A percentile compares a stretch with the other conserved stretches of the same genome.
These are phyloP conservation scores for Sabuloglossum arenarium DNA, from an alignment of 495 filamentous ascomycete genomes.

Conservation along the genomic window DNA sequence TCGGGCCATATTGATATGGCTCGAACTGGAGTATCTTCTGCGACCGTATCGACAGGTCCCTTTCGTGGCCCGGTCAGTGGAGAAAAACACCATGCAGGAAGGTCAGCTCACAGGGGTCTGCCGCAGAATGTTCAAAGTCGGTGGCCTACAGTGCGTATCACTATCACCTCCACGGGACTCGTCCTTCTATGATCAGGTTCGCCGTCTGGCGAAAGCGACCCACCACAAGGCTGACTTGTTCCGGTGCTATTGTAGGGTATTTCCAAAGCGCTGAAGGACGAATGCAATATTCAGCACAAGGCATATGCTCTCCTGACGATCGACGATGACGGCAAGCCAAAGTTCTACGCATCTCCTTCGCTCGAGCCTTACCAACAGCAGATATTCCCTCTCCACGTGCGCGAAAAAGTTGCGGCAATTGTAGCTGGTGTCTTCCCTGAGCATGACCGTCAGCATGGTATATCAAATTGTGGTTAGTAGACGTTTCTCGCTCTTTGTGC, in stretches of 20 bases:
- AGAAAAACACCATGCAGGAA: background rate
- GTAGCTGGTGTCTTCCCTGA: background rate
- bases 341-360: background rate
- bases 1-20: background rate
- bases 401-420: background rate
- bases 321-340: background rate
- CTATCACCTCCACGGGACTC: background rate
- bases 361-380: background rate
- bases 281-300: slow-evolving; percentile 5
- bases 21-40: background rate
- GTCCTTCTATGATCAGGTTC: background rate
- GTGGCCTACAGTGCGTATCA: background rate
- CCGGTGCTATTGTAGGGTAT: background rate
- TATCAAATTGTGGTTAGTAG: background rate
- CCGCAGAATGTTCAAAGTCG: background rate
- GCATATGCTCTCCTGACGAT: background rate
- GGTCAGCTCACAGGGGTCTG: background rate
- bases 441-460: background rate
- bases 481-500: background rate
- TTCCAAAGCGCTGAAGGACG: slow-evolving; percentile 3
- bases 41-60: background rate
- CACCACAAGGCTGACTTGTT: background rate
- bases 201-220: background rate
- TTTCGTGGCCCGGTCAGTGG: background rate
- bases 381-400: background rate